Conservation (phyloP, 2,329 filamentous ascomycete genomes). For the Fusarium sp. region DNA sequence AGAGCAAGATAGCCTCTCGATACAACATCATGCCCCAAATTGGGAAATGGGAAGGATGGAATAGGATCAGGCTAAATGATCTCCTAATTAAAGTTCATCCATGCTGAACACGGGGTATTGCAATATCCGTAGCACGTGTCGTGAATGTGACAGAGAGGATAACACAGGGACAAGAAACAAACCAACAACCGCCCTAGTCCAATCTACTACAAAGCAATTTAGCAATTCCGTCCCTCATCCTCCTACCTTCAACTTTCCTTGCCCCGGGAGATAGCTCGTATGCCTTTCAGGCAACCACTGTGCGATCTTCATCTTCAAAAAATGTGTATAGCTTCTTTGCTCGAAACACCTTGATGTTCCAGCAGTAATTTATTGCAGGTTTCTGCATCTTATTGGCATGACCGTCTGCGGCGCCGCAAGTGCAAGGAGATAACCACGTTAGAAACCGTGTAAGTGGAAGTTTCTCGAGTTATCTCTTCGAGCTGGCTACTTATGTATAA, state of each 20-base stretch:
- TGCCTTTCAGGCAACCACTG: neutral
- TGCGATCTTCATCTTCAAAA: neutral
- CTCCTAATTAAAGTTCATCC: neutral
- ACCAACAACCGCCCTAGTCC: neutral
- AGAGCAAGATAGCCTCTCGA: neutral
- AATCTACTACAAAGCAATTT: neutral
- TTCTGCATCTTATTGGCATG: conserved; percentile 53
- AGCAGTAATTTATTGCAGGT: conserved; percentile 58
- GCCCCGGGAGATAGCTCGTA: neutral
- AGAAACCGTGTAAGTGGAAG: too few relatives aligned
- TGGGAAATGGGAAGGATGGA: neutral
- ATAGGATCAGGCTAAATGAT: neutral
- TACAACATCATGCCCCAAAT: neutral
- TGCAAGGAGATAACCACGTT: too few relatives aligned
- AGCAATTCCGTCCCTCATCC: neutral
- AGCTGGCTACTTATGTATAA: too few relatives aligned
- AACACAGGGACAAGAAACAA: neutral
- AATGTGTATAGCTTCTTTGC: conserved; percentile 41
- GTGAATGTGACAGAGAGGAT: neutral
- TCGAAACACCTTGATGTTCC: conserved; percentile 52
- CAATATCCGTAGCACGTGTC: neutral
- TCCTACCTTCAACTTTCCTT: neutral
- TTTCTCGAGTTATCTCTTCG: too few relatives aligned
- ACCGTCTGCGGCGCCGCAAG: too few relatives aligned
- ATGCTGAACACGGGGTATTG: neutral